Evolutionary conservation across 1,284 basidiomycete species (phyloP).

Genomic region (Ceratobasidium sp.): DNA sequence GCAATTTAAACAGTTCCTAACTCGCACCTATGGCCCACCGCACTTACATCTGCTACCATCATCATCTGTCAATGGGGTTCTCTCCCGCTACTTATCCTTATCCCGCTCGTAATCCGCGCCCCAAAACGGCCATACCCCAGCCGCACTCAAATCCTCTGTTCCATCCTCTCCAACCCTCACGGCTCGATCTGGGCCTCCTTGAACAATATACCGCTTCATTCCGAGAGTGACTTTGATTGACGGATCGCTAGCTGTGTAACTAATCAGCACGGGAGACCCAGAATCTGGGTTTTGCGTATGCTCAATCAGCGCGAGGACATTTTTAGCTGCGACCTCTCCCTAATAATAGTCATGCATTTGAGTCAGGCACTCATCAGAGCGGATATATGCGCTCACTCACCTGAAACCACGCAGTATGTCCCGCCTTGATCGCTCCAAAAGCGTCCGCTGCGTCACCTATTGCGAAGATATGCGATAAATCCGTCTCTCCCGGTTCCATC

Average conservation of each 20-base stretch:
- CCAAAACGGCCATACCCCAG: slow-evolving; percentile 16
- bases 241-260: slow-evolving; percentile 70
- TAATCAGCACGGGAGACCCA: slow-evolving; percentile 60
- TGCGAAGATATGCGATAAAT: slow-evolving; percentile 44
- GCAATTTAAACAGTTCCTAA: no score
- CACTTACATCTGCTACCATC: no score
- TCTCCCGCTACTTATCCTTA: slow-evolving; percentile 11
- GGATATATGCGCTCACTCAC: slow-evolving; percentile 52
- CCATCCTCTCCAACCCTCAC: slow-evolving; percentile 23
- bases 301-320: slow-evolving; percentile 58
- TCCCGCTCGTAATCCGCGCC: slow-evolving; percentile 25
- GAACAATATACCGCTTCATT: slow-evolving; percentile 53
- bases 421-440: slow-evolving; percentile 65
- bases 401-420: slow-evolving; percentile 78
- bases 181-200: neutral
- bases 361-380: no score
- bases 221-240: slow-evolving; percentile 81
- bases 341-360: slow-evolving; percentile 28
- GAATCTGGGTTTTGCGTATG: neutral
- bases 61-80: no score
- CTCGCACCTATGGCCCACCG: no score
- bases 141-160: slow-evolving; percentile 20
- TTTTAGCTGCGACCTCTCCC: slow-evolving; percentile 54
- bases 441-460: slow-evolving; percentile 60
- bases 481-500: no score